Base-by-base conservation (phyloP, 2,329 filamentous ascomycete genomes). In the Coniochaeta ligniaria region DNA sequence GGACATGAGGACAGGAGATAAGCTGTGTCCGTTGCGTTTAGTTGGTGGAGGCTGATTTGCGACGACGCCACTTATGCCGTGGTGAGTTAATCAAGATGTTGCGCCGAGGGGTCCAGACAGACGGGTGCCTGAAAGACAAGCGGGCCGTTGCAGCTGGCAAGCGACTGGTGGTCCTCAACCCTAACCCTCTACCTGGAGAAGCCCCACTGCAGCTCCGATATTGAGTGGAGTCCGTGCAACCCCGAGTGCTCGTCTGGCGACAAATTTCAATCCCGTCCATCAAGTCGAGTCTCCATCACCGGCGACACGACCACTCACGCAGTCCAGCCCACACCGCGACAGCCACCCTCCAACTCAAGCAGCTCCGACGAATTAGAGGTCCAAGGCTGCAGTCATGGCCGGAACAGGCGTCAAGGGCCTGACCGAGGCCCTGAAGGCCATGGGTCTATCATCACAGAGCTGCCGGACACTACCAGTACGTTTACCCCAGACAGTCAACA, bases 381-480 rank as follows among this genome's bases (percentile, higher is more conserved):
- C n/a, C n/a, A n/a, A n/a, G n/a, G n/a, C n/a, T n/a, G n/a, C n/a
- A n/a, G n/a, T n/a, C 36, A 78, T 83, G 81, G 77, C 80, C 61
- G 75, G 74, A 60, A 80, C 77, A 68, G 77, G 80, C 64, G 72
- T 78, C 65, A 77, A 77, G 64, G 76, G 79, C 67, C 78, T 84
- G 69, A 72, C 69, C 43, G 82, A 83, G 78, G 82, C 81, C 64
- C 77, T 85, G 74, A 76, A 72, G 65, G 70, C 76, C 60, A 70
- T 85, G 64, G 76, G 74, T 66, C 68, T 84, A 63, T 78, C 78
- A 31, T 74, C 78, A 60, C 72, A 78, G 70, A 70, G 73, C 59
- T 74, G 72, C 66, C 77, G 70, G 68, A 70, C 65, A 63, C 57
- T 63, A 28, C 63, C 65, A 54, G 61, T 66, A 60, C 41, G 65